phyloP scores from a whole-genome alignment of 2,329 filamentous ascomycete genomes.

The Peltaster fructicola region DNA sequence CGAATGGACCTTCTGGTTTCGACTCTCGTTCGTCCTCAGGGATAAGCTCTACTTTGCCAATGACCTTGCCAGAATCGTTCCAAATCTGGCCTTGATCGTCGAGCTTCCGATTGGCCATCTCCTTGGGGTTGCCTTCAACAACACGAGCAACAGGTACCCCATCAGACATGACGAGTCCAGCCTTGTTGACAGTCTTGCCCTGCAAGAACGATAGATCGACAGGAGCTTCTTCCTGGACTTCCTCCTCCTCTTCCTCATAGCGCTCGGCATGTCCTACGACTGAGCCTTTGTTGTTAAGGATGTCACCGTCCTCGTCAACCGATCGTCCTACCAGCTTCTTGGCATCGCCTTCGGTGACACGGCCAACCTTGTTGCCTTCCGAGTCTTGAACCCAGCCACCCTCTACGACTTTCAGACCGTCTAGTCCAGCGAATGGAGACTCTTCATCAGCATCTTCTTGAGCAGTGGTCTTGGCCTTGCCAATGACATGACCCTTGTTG shows the following conservation, averaged over 20 bases:
- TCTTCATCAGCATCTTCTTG: slow-evolving; percentile 31
- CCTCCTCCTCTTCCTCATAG: slow-evolving; percentile 43
- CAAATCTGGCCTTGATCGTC: slow-evolving; percentile 55
- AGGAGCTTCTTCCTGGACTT: slow-evolving; percentile 25
- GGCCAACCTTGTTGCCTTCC: slow-evolving; percentile 32
- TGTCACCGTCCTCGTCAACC: slow-evolving; percentile 35
- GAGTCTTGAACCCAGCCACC: slow-evolving; percentile 32
- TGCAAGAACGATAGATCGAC: slow-evolving; percentile 28
- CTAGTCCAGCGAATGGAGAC: slow-evolving; percentile 31
- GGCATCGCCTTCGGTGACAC: slow-evolving; percentile 31
- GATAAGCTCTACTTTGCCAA: slow-evolving; percentile 51
- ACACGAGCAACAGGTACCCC: slow-evolving; percentile 42
- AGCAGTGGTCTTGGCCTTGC: slow-evolving; percentile 30
- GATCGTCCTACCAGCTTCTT: slow-evolving; percentile 33
- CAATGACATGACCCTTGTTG: slow-evolving; percentile 35
- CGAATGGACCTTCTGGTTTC: slow-evolving; percentile 33
- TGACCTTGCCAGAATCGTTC: slow-evolving; percentile 53
- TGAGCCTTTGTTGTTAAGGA: slow-evolving; percentile 35
- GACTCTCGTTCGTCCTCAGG: slow-evolving; percentile 43
- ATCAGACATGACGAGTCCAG: slow-evolving; percentile 32
- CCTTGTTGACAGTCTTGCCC: slow-evolving; percentile 32
- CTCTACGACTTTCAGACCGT: slow-evolving; percentile 32
- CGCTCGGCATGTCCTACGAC: slow-evolving; percentile 35
- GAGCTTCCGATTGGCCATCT: slow-evolving; percentile 49
- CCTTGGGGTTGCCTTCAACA: slow-evolving; percentile 46